Evolutionary conservation across 139 green algal species (phyloP), one percentile per base, ranked within the genome.

Genomic region (Gonium pectorale): DNA sequence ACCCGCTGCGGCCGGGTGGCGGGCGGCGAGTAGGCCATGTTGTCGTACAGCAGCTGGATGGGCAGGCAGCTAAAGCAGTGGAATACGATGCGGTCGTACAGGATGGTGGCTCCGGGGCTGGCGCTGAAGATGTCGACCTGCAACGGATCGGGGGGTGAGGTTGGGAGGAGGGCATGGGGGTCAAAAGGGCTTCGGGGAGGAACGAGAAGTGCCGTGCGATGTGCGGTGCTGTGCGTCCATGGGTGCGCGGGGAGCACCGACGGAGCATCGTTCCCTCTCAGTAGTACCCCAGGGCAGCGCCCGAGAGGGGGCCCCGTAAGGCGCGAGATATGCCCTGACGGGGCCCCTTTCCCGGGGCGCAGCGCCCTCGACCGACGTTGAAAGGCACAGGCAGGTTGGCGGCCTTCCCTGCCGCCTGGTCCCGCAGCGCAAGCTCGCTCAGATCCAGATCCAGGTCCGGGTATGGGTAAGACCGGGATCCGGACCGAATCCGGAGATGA

Each of bases 51-150:
- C 13, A 29, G 5, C 29, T 26, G 21, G 24, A 60, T 11, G 6
- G 72, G 72, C 72, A 80, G 72, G 72, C 73, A 81, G 38, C 52
- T 56, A 54, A 81, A 81, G 73, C 54, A 69, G 38, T 41, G 33
- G 73, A 70, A 69, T 8, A 70, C 38, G 1, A 31, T 69, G 27
- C 22, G 5, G 1, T 56, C 4, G 73, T 59, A 81, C 11, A 11
- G 56, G 3, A 69, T 37, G 27, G 9, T 70, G 54, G 54, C 38
- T 37, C 43, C 43, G 0, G 73, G 73, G 9, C 54, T 70, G 54
- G 33, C 49, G 27, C 6, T 29, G 56, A 81, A 81, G 38, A 81
- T 54, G 56, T 81, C 73, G 8, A 69, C 49, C 73, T 81, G 73
- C 40, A 37, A 26, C 8, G 67, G 22, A 26, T 3, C 19, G 67